Evolutionary conservation across 2,329 filamentous ascomycete species (phyloP), one percentile per base, ranked within the genome.

Genomic region (Colletotrichum godetiae): DNA sequence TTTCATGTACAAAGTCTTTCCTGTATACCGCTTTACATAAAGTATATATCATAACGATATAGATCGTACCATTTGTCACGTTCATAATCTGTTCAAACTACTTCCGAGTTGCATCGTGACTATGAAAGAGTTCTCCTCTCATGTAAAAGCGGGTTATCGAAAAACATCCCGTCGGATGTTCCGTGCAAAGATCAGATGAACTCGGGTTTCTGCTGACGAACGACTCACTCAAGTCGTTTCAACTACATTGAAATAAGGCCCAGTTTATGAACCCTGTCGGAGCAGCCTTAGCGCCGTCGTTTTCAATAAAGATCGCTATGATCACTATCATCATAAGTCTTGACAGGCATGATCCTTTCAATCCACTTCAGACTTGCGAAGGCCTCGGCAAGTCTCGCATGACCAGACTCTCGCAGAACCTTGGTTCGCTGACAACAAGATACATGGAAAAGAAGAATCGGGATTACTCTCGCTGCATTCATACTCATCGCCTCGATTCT

Each of bases 1-100:
- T 65, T 73, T 70, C 70, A 70, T 73, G 70, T 73, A 70, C 42
- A 65, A 70, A 73, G 56, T 70, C 59, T 70, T 70, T 49, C 55
- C 42, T 70, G 67, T 70, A 65, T 73, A 70, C 64, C 46, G 67
- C 22, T 73, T 73, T 70, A 70, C 60, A 35, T 57, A 61, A 70
- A 55, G 55, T 56, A 69, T 73, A 73, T 73, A 73, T 70, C 67
- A 29, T 29, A 56, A 52, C 60, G 70, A 65, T 73, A 61, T 70
- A 70, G 46, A 72, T 56, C 55, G 42, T 57, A 70, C 52, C 60
- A 52, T 70, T 64, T 69, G n/a, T 72, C 69, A 46, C 59, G 59
- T 73, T 56, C 46, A 53, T 35, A 13, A 19, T 10, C 8, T 13
- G 5, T 12, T 12, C 22, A 5, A 29, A 2, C 27, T 19, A 31